Conservation (phyloP, 768 basidiomycete genomes). For the Pisolithus microcarpus region DNA sequence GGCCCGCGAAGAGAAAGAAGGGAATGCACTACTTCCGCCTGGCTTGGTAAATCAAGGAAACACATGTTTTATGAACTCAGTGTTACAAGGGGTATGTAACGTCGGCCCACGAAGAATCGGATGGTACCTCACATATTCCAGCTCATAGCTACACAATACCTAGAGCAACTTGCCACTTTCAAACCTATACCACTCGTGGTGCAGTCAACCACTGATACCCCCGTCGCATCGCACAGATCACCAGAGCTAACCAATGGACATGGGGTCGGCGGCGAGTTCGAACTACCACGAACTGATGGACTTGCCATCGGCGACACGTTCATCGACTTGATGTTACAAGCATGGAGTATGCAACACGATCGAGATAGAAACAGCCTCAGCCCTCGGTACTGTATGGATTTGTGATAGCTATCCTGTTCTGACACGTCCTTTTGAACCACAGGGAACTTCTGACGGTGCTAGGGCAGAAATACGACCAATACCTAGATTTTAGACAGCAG, state of each 20-base stretch:
- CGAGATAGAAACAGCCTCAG: constrained; percentile 48
- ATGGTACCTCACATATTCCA: constrained; percentile 20
- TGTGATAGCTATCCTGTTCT: background rate
- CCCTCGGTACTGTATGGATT: constrained; percentile 52
- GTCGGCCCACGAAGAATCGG: background rate
- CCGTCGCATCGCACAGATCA: constrained; percentile 44
- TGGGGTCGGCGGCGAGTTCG: constrained; percentile 41
- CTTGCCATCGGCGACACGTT: constrained; percentile 73
- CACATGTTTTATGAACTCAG: constrained; percentile 96
- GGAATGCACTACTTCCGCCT: constrained; percentile 55
- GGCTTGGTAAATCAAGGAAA: constrained; percentile 78
- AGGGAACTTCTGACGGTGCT: constrained; percentile 61
- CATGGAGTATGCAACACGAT: constrained; percentile 56
- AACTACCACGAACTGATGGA: constrained; percentile 46
- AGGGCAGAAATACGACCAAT: constrained; percentile 87
- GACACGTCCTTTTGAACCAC: background rate
- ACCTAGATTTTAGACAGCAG: constrained; percentile 90
- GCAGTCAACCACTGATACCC: constrained; percentile 34
- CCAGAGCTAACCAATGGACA: constrained; percentile 68
- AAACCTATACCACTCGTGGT: constrained; percentile 37
- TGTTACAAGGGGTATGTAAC: constrained; percentile 73
- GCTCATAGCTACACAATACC: constrained; percentile 60
- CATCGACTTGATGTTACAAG: constrained; percentile 48
- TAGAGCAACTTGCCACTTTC: constrained; percentile 54
- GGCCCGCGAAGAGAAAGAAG: constrained; percentile 57